Evolutionary conservation across 176 grass and related monocot species (phyloP).

Genomic region (Ananas comosus): DNA sequence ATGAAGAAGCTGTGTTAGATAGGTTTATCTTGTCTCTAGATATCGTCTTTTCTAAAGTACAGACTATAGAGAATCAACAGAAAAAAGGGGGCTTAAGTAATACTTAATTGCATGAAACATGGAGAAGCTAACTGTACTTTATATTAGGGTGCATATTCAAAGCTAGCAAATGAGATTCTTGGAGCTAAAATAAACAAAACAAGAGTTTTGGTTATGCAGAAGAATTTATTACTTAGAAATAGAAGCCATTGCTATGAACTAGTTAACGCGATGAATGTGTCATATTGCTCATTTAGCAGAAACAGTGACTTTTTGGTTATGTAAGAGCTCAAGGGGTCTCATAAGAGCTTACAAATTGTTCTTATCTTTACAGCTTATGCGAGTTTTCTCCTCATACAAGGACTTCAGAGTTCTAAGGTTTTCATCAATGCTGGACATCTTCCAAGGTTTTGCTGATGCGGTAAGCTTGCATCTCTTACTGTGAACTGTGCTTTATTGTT

Average conservation of each 20-base stretch:
- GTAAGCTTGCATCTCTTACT: slow-evolving; percentile 30
- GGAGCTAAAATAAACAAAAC: too few species aligned
- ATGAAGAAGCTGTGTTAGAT: too few species aligned
- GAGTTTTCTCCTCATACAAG: slow-evolving; percentile 59
- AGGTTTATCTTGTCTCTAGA: too few species aligned
- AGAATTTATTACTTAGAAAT: too few species aligned
- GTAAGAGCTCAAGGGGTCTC: slow-evolving; percentile 12
- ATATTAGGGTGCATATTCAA: too few species aligned
- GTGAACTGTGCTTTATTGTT: not conserved
- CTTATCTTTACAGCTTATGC: slow-evolving; percentile 39
- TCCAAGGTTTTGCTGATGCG: slow-evolving; percentile 59
- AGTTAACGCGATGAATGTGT: not conserved
- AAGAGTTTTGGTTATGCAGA: too few species aligned
- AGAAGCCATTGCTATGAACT: not conserved
- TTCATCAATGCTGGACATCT: slow-evolving; percentile 76
- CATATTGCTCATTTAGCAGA: not conserved
- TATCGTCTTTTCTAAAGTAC: too few species aligned
- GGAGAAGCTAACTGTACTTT: too few species aligned
- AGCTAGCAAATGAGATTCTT: too few species aligned
- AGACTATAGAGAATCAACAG: too few species aligned
- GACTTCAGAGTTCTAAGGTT: slow-evolving; percentile 75
- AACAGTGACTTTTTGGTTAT: not conserved
- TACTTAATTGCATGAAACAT: too few species aligned
- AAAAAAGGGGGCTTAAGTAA: too few species aligned
- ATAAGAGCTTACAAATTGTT: slow-evolving; percentile 14